Conservation (phyloP, 257 asterid genomes). For the Asclepias syriaca region DNA sequence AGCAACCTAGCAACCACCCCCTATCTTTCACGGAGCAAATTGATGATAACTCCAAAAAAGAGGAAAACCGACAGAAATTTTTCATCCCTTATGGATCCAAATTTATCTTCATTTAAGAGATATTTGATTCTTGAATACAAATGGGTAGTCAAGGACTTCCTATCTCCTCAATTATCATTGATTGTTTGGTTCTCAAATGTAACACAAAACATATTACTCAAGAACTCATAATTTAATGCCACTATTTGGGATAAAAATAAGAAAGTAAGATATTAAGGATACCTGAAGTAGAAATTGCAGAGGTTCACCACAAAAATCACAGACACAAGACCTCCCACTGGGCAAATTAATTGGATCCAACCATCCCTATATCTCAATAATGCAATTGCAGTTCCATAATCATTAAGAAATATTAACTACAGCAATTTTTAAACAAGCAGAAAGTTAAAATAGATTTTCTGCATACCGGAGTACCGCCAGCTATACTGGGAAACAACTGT, state of each 20-base stretch:
- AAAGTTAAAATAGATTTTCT: slow-evolving; percentile 9
- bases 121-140: background rate
- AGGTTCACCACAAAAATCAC: slow-evolving; percentile 82
- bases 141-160: background rate
- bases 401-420: background rate
- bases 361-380: slow-evolving; percentile 62
- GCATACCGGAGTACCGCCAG: slow-evolving; percentile 95
- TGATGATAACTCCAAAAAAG: background rate
- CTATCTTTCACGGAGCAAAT: background rate
- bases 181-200: background rate
- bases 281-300: slow-evolving; percentile 97
- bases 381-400: slow-evolving; percentile 9
- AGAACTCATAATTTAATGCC: background rate
- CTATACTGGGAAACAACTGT: slow-evolving; percentile 89
- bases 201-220: background rate
- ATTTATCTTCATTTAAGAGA: background rate
- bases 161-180: background rate
- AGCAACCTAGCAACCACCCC: background rate
- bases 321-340: slow-evolving; percentile 45
- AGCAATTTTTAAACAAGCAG: background rate
- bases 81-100: background rate
- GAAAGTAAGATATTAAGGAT: slow-evolving; percentile 8
- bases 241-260: background rate
- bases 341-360: slow-evolving; percentile 84
- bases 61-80: background rate